A percentile compares a stretch with the other conserved stretches of the same genome.
These are phyloP conservation scores for Puccinia hordei DNA, from an alignment of 1,284 basidiomycete genomes.

Conservation along the genomic window DNA sequence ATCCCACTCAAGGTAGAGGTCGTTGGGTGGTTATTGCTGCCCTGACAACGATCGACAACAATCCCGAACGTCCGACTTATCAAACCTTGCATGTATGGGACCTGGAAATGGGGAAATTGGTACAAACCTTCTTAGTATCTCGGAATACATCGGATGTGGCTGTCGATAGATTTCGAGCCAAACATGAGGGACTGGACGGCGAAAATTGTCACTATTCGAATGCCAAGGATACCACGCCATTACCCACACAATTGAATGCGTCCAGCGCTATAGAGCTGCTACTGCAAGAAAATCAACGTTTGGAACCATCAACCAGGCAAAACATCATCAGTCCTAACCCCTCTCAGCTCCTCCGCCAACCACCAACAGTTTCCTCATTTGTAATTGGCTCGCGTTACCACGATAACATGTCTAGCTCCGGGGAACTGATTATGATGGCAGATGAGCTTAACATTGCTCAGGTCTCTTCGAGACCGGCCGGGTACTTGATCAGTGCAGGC, in stretches of 20 bases:
- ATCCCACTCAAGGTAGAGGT: slow-evolving; percentile 74
- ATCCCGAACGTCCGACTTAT: slow-evolving; percentile 35
- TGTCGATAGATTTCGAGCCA: slow-evolving; percentile 48
- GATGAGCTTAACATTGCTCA: slow-evolving; percentile 49
- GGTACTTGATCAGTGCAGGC: slow-evolving; percentile 77
- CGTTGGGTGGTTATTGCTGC: slow-evolving; percentile 84
- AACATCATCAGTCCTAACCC: slow-evolving; percentile 4
- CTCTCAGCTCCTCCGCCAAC: slow-evolving; percentile 3
- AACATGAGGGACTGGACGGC: slow-evolving; percentile 42
- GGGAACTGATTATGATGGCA: slow-evolving; percentile 59
- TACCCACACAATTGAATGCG: slow-evolving; percentile 30
- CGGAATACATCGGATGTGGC: slow-evolving; percentile 38
- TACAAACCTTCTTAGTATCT: slow-evolving; percentile 45
- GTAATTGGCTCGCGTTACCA: slow-evolving; percentile 73
- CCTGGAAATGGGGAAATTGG: slow-evolving; percentile 53
- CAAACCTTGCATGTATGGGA: slow-evolving; percentile 57
- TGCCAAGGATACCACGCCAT: not conserved
- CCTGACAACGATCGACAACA: slow-evolving; percentile 60
- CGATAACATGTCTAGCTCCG: slow-evolving; percentile 59
- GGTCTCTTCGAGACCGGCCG: slow-evolving; percentile 60
- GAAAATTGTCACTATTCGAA: slow-evolving; percentile 31
- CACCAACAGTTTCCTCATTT: slow-evolving; percentile 66
- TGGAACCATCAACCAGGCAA: not conserved
- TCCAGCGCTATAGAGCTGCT: slow-evolving; percentile 46
- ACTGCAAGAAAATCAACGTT: slow-evolving; percentile 32